Evolutionary conservation across 192 early-diverging fungal genomes (phyloP).

Genomic region (Nowakowskiella sp.): DNA sequence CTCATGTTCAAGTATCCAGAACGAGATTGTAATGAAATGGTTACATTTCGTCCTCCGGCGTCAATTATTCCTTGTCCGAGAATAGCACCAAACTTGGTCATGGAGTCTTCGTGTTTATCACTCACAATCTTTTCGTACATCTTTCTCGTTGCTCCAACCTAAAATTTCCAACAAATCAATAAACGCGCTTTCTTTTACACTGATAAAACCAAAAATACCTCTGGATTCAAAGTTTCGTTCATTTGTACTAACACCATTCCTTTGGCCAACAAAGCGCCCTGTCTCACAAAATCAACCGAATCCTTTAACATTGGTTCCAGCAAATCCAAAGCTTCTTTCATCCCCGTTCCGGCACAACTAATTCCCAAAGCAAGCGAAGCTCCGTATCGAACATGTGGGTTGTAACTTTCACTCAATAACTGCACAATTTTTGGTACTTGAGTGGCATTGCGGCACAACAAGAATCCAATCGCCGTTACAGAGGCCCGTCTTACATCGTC

Average conservation of each 20-base stretch:
- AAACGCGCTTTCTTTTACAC: background rate
- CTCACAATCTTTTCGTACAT: slow-evolving; percentile 79
- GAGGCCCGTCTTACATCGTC: slow-evolving; percentile 99
- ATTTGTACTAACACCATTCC: slow-evolving; percentile 96
- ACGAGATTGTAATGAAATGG: slow-evolving; percentile 79
- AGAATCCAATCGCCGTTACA: slow-evolving; percentile 92
- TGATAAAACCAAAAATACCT: slow-evolving; percentile 21
- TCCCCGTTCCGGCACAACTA: slow-evolving; percentile 92
- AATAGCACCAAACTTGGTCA: slow-evolving; percentile 93
- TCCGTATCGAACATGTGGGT: slow-evolving; percentile 97
- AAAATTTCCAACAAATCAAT: slow-evolving; percentile 2
- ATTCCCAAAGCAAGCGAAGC: slow-evolving; percentile 94
- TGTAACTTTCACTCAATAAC: slow-evolving; percentile 93
- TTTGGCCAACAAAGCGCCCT: slow-evolving; percentile 90
- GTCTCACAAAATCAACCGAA: slow-evolving; percentile 92
- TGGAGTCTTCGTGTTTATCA: slow-evolving; percentile 86
- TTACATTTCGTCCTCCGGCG: slow-evolving; percentile 96
- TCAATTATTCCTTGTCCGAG: slow-evolving; percentile 97
- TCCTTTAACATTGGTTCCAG: slow-evolving; percentile 98
- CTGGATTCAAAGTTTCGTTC: slow-evolving; percentile 74
- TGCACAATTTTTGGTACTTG: slow-evolving; percentile 99
- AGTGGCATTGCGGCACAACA: slow-evolving; percentile 82
- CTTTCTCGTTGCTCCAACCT: slow-evolving; percentile 74
- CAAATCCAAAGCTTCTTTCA: slow-evolving; percentile 81
- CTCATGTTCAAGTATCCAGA: slow-evolving; percentile 85